These are phyloP conservation scores for Penicillium egyptiacum DNA, from an alignment of 495 filamentous ascomycete species.

Conservation along the genomic window DNA sequence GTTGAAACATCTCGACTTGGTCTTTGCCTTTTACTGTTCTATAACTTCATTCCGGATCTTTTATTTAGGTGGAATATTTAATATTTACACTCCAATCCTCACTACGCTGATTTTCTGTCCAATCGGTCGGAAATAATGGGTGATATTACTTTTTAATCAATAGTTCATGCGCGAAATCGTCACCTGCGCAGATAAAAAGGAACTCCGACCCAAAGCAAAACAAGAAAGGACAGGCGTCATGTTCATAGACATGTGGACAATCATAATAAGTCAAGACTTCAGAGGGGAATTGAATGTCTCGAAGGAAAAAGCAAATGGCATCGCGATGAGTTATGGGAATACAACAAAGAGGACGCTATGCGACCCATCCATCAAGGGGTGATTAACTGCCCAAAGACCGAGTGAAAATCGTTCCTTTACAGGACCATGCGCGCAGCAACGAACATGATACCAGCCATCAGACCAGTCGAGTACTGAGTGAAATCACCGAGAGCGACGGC, in stretches of 20 bases:
- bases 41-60: background rate
- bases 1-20: constrained; percentile 10
- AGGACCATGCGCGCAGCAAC: constrained; percentile 51
- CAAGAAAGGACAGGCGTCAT: constrained; percentile 23
- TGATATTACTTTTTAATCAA: constrained; percentile 19
- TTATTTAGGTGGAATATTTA: background rate
- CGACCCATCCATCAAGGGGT: constrained; percentile 4
- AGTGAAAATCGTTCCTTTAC: constrained; percentile 29
- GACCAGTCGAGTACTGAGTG: constrained; percentile 49
- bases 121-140: constrained; percentile 3
- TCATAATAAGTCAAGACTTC: constrained; percentile 14
- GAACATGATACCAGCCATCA: constrained; percentile 49
- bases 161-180: constrained; percentile 10
- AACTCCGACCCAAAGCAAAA: constrained; percentile 17
- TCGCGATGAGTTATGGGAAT: constrained; percentile 6
- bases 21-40: background rate
- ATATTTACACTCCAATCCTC: background rate
- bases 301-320: constrained; percentile 10
- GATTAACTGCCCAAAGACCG: constrained; percentile 2
- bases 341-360: constrained; percentile 11
- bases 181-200: constrained; percentile 1
- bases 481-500: constrained; percentile 35
- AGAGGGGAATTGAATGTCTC: constrained; percentile 27
- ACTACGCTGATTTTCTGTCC: background rate
- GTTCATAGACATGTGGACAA: constrained; percentile 23